phyloP scores from a whole-genome alignment of 1,284 basidiomycete genomes.

The Microbotryomycetes sp. region DNA sequence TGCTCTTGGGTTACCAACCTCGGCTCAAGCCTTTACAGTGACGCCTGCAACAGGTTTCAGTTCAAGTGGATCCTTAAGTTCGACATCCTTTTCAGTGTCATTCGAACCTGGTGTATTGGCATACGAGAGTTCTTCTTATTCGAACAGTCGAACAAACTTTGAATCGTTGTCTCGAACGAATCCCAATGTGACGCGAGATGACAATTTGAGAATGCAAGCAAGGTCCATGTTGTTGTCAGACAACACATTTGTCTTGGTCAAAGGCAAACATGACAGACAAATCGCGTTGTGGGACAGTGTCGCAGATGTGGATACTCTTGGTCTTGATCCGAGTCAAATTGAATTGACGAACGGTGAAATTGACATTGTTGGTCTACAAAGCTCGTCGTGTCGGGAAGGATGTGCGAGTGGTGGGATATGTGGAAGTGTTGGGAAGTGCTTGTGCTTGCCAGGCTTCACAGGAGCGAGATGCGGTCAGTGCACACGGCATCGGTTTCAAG shows the following conservation, averaged over 20 bases:
- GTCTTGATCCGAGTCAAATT: too few relatives aligned
- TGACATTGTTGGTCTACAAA: conserved; percentile 15
- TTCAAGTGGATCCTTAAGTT: background rate
- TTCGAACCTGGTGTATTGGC: background rate
- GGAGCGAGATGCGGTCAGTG: conserved; percentile 56
- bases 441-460: conserved; percentile 62
- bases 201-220: background rate
- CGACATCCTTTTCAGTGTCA: background rate
- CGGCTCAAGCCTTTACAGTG: conserved; percentile 11
- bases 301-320: conserved; percentile 25
- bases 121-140: background rate
- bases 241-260: conserved; percentile 16
- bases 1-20: conserved; percentile 24
- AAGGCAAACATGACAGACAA: conserved; percentile 8
- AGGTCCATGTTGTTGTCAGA: conserved; percentile 20
- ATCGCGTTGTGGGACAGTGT: conserved; percentile 31
- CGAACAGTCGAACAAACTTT: background rate
- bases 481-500: too few relatives aligned
- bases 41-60: conserved; percentile 16
- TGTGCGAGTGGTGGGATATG: conserved; percentile 66
- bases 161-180: background rate
- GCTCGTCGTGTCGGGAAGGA: conserved; percentile 39
- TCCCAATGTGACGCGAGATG: background rate
- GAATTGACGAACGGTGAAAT: conserved; percentile 11
- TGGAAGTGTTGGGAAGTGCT: conserved; percentile 59